Evolutionary conservation across 2,329 filamentous ascomycete species (phyloP), one percentile per base, ranked within the genome.

Genomic region (Ophiostoma angusticollis): DNA sequence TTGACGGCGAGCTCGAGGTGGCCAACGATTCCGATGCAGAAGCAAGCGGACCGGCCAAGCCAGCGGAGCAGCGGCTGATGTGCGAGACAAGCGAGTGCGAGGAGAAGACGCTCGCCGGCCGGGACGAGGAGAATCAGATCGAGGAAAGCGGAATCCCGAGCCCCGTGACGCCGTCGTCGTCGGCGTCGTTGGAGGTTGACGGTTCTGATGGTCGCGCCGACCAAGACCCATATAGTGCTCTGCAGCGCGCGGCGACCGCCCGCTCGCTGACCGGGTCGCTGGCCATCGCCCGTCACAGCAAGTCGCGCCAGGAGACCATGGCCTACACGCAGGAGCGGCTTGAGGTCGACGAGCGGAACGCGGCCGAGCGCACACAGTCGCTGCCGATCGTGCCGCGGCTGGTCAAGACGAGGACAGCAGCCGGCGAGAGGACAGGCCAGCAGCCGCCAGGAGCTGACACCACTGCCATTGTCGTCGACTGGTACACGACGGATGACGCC

Each of bases 1-100:
- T 89, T 34, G 85, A 81, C 54, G 83, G 93, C 55, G 85, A 94
- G 45, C 83, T 35, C n/a, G 35, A 37, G 4, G 41, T 33, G 5
- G 24, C 27, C 44, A 31, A 35, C 8, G 29, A 93, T 81, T 35
- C 74, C 79, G 29, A 82, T 84, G 50, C 59, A 81, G 80, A n/a
- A n/a, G 12, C 24, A 14, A 9, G 3, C 1, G 5, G 19, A 7
- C 11, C 21, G 4, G 14, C 4, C 13, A 77, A 84, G 52, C 31
- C 44, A 42, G 33, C 1, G 28, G 45, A 35, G 39, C 36, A 32
- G 31, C 37, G 23, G n/a, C 38, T 17, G 16, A 31, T 29, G 31
- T 30, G 14, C 23, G 32, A 40, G n/a, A n/a, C n/a, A 5, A 13
- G 21, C 23, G 28, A 18, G 4, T 13, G 17, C 45, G 22, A 41